phyloP scores from a whole-genome alignment of 1,284 basidiomycete species.

The Irpex sp. region DNA sequence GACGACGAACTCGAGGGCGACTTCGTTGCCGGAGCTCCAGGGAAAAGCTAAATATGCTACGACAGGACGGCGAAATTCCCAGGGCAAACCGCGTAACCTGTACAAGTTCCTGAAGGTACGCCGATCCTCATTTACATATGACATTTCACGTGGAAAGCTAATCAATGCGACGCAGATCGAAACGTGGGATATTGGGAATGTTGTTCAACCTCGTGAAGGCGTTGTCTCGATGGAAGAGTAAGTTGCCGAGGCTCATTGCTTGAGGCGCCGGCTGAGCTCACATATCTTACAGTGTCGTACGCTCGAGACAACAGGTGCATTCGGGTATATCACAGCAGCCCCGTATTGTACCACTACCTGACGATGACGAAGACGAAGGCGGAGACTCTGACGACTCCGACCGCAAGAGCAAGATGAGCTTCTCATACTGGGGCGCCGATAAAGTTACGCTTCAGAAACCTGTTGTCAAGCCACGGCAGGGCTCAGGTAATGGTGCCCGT shows the following conservation, averaged over 20 bases:
- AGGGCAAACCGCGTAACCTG: constrained; percentile 82
- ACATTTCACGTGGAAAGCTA: neutral
- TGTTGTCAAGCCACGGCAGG: constrained; percentile 47
- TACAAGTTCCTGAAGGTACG: constrained; percentile 84
- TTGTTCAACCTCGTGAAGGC: constrained; percentile 66
- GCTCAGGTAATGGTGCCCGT: constrained; percentile 35
- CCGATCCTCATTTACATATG: constrained; percentile 1
- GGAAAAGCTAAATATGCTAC: constrained; percentile 80
- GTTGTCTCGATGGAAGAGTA: constrained; percentile 85
- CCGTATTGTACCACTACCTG: constrained; percentile 66
- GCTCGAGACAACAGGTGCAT: constrained; percentile 58
- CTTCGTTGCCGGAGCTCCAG: constrained; percentile 74
- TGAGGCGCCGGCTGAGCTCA: constrained; percentile 10
- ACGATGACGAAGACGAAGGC: constrained; percentile 47
- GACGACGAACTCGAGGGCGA: constrained; percentile 63
- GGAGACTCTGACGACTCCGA: constrained; percentile 78
- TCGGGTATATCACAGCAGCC: constrained; percentile 46
- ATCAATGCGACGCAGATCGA: constrained; percentile 59
- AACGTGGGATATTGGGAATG: constrained; percentile 82
- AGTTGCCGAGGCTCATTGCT: constrained; percentile 28
- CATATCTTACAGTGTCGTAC: constrained; percentile 52
- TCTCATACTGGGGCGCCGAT: constrained; percentile 87
- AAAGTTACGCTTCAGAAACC: constrained; percentile 83
- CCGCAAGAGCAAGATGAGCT: constrained; percentile 87
- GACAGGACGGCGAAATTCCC: constrained; percentile 65